Evolutionary conservation across 2,329 filamentous ascomycete species (phyloP).

Genomic region (Blastomyces silverae): DNA sequence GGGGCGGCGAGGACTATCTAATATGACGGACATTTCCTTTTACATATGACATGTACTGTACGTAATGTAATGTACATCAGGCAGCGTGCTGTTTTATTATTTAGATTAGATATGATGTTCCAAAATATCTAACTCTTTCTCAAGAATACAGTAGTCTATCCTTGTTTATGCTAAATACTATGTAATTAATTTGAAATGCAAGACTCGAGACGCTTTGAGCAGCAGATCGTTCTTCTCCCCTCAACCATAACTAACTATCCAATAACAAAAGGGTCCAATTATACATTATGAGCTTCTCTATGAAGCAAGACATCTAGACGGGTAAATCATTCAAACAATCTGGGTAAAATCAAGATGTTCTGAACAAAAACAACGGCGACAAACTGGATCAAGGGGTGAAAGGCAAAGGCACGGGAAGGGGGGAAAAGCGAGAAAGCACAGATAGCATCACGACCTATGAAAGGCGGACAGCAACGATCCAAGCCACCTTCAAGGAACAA

Average conservation of each 20-base stretch:
- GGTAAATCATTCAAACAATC: not conserved
- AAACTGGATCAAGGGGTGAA: not conserved
- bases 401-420: not conserved
- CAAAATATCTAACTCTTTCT: not conserved
- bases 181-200: not conserved
- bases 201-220: not conserved
- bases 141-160: not conserved
- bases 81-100: not conserved
- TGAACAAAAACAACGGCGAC: not conserved
- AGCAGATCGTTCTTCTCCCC: not conserved
- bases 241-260: not conserved
- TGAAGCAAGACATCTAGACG: not conserved
- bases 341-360: not conserved
- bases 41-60: not conserved
- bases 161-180: not conserved
- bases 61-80: too few species aligned
- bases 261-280: not conserved
- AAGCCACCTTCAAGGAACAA: not conserved
- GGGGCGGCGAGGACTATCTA: conserved; percentile 42
- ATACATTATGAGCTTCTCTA: not conserved
- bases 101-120: not conserved
- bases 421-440: not conserved
- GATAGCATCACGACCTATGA: not conserved
- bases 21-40: conserved; percentile 38
- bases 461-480: not conserved